phyloP scores from a whole-genome alignment of 345 rosid genomes.

The Cardiospermum halicacabum region DNA sequence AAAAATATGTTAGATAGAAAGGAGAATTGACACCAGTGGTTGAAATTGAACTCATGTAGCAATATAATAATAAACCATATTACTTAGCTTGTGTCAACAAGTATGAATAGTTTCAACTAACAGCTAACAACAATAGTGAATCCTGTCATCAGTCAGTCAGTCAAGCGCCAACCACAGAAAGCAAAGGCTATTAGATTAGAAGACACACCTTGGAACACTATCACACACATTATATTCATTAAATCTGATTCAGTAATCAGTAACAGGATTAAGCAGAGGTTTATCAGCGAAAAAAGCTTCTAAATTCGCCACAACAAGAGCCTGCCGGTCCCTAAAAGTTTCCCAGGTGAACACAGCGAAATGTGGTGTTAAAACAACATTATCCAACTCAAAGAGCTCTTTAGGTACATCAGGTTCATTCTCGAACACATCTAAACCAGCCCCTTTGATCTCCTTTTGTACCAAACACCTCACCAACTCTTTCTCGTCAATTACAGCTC shows the following conservation, averaged over 20 bases:
- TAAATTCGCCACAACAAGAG: constrained; percentile 36
- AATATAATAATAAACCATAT: too few species aligned
- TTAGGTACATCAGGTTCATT: constrained; percentile 43
- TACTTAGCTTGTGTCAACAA: too few species aligned
- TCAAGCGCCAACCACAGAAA: too few species aligned
- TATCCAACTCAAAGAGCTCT: constrained; percentile 35
- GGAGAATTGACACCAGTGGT: too few species aligned
- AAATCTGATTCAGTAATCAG: background rate
- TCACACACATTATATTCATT: too few species aligned
- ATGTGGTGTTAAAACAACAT: constrained; percentile 42
- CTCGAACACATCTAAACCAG: constrained; percentile 64
- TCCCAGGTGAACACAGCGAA: constrained; percentile 36
- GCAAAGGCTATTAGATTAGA: too few species aligned
- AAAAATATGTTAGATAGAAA: too few species aligned
- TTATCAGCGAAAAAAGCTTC: constrained; percentile 44
- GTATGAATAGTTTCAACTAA: too few species aligned
- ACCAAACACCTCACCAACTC: constrained; percentile 39
- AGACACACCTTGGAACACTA: too few species aligned
- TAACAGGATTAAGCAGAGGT: constrained; percentile 31
- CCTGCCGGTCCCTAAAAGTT: constrained; percentile 19
- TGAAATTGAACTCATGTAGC: too few species aligned
- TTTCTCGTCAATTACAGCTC: constrained; percentile 44
- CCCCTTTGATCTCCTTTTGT: constrained; percentile 42
- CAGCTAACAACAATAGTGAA: too few species aligned
- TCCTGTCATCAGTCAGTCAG: too few species aligned